phyloP scores from a whole-genome alignment of 1,284 basidiomycete species.

The Ustilago bromivora region DNA sequence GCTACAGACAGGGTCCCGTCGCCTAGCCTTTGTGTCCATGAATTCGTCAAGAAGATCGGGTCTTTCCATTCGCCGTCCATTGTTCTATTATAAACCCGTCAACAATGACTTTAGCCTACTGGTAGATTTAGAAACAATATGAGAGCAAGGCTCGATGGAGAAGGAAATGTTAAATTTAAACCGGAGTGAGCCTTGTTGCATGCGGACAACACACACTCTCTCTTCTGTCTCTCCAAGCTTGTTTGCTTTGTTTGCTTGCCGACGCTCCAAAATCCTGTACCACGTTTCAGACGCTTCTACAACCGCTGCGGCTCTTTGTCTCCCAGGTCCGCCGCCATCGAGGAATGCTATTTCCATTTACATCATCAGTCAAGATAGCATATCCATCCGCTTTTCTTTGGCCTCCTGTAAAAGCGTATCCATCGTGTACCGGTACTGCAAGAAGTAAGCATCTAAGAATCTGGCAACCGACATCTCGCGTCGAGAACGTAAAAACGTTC shows the following conservation, averaged over 20 bases:
- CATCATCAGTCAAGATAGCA: neutral
- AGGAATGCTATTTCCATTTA: conserved; percentile 13
- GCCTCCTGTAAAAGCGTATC: too few relatives aligned
- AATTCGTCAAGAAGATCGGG: too few relatives aligned
- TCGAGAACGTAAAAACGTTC: neutral
- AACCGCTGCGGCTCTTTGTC: conserved; percentile 5
- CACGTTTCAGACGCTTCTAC: conserved; percentile 15
- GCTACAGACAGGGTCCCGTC: too few relatives aligned
- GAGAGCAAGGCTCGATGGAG: conserved; percentile 10
- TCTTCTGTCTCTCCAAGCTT: neutral
- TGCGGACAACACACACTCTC: conserved; percentile 2
- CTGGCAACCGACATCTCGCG: neutral
- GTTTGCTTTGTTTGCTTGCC: conserved; percentile 8
- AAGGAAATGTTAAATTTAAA: conserved; percentile 5
- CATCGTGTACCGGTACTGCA: neutral
- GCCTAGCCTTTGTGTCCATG: too few relatives aligned
- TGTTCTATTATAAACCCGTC: neutral
- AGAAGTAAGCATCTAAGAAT: neutral
- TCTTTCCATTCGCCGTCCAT: conserved; percentile 2
- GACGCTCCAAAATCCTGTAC: neutral
- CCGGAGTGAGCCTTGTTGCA: conserved; percentile 9
- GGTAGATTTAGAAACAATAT: neutral
- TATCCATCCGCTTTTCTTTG: neutral
- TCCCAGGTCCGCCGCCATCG: conserved; percentile 20
- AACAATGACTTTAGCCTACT: neutral